Base-by-base conservation (phyloP, 345 rosid species). In the Nephelium lappaceum region DNA sequence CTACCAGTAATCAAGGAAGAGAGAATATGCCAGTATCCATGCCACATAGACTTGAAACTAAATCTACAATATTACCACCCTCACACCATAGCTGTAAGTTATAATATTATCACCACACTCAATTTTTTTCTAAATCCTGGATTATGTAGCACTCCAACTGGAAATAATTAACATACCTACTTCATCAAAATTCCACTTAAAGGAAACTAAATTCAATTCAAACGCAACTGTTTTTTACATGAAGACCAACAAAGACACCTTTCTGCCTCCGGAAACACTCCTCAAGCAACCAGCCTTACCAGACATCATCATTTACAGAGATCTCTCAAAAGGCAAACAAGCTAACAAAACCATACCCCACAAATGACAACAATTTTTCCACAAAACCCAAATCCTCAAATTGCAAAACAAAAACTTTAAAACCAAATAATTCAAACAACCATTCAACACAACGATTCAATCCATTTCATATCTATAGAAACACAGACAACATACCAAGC, bases 231-330 rank as follows among this genome's bases (percentile, higher is more conserved):
- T 41, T 21, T 72, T n/a, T 66, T 31, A 31, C 1, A 0, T 0
- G 21, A 72, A 19, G 11, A 71, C 42, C 16, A 19, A 25, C 21
- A 15, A 41, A 73, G 57, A 15, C 39, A 61, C 24, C 57, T 73
- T 61, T 73, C 68, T 42, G 38, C 8, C 16, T 23, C 23, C 23
- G 51, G 31, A 49, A 3, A 71, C 63, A 39, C 58, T 24, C 18
- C 77, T 16, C 25, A 11, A 61, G 70, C 77, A 45, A 41, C 77
- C 15, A 63, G 23, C 27, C 61, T 18, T 25, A 74, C 11, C 67
- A 74, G 57, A 42, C 25, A 57, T 19, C 69, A 43, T 62, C 36
- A 31, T 31, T 49, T 41, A 73, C 67, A 73, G 67, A 73, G 77
- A 73, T 61, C 77, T 61, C 1, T 42, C 42, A 60, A 24, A 72